phyloP scores from a whole-genome alignment of 179 eudicot genomes.

The Spergularia azorica region DNA sequence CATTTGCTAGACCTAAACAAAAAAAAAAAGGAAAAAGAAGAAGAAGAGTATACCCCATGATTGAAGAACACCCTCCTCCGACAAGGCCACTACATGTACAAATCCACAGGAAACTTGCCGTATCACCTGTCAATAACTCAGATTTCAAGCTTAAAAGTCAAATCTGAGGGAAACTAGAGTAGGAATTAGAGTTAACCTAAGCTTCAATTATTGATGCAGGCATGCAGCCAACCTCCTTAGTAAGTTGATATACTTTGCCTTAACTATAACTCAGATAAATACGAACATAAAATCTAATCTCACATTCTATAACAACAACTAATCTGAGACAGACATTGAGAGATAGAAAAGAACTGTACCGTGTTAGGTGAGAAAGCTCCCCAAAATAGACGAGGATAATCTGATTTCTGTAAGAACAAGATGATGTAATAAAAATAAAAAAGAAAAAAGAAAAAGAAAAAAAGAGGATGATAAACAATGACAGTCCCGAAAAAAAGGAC shows the following conservation, averaged over 20 bases:
- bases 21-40: too few species aligned
- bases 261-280: too few species aligned
- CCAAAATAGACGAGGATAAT: slow-evolving; percentile 87
- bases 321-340: background rate
- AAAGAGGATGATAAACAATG: background rate
- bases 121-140: slow-evolving; percentile 47
- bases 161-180: background rate
- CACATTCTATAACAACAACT: background rate
- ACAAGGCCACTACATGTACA: slow-evolving; percentile 85
- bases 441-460: slow-evolving; percentile 3
- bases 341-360: slow-evolving; percentile 36
- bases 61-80: slow-evolving; percentile 96
- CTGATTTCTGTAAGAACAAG: slow-evolving; percentile 67
- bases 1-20: too few species aligned
- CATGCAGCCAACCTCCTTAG: too few species aligned
- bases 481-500: background rate
- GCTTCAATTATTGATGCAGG: too few species aligned
- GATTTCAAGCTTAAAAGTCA: background rate
- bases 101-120: slow-evolving; percentile 96
- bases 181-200: background rate
- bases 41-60: slow-evolving; percentile 72
- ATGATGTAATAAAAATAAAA: slow-evolving; percentile 17
- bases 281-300: background rate
- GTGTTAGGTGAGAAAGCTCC: slow-evolving; percentile 95
- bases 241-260: background rate